Evolutionary conservation across 495 filamentous ascomycete species (phyloP), one percentile per base, ranked within the genome.

Genomic region (Saxophila tyrrhenica): DNA sequence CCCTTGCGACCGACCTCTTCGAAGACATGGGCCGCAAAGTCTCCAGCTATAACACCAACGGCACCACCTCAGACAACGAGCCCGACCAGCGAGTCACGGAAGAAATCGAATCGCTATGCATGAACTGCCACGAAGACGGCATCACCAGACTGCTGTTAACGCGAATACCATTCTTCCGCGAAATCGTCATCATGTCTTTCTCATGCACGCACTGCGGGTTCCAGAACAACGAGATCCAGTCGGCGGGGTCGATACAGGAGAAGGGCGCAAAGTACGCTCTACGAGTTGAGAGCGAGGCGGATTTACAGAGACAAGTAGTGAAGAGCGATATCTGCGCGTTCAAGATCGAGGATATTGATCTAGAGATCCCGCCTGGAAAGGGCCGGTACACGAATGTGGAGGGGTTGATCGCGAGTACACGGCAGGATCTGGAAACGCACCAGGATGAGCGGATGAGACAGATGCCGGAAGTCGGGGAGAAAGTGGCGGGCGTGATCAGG

Each of bases 131-230:
- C 56, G 80, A 91, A 58, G 82, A 94, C 77, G 91, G 92, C 69
- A 81, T 69, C 0, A 98, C 92, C 10, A 80, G 86, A 46, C 75
- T 98, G 22, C 76, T 97, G 21, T 79, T 97, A 39, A 90, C 91
- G 44, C 80, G 82, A 46, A 94, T 99, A 20, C 94, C 92, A 20
- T 96, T 82, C 74, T 97, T 99, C 77, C 86, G 87, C 64, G 92
- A 99, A 66, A 80, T 97, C 55, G 87, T 99, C 57, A 78, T 99
- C 59, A 94, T 95, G 80, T 95, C 89, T 45, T 99, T 99, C 73
- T 79, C 79, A 56, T 99, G 92, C 71, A 78, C 84, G 0, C 78
- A 95, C 65, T 99, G 92, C 72, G 69, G 81, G 65, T 87, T 94
- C 69, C 76, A 80, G 52, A 91, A 96, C 73, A 89, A 89, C 66